These are phyloP conservation scores for Suillus weaverae DNA, from an alignment of 768 basidiomycete species.

Conservation along the genomic window DNA sequence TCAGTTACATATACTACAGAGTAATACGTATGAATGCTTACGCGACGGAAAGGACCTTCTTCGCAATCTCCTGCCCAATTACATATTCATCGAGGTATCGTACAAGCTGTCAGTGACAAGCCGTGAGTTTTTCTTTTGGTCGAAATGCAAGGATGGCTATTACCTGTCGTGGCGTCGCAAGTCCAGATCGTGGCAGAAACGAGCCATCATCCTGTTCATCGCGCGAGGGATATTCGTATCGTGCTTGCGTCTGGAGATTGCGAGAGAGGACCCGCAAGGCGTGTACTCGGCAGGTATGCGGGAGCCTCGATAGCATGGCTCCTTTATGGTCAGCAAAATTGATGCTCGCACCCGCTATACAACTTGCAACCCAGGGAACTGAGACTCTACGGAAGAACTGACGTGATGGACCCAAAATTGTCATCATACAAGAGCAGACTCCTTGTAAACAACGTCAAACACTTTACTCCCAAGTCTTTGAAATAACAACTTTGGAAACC, in stretches of 20 bases:
- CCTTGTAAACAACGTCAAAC: background rate
- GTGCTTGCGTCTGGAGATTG: constrained; percentile 57
- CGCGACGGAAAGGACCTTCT: constrained; percentile 94
- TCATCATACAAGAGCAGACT: background rate
- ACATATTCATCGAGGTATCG: constrained; percentile 88
- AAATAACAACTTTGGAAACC: background rate
- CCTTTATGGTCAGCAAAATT: background rate
- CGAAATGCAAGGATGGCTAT: background rate
- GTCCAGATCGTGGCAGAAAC: constrained; percentile 42
- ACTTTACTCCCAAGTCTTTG: background rate
- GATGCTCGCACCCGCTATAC: background rate
- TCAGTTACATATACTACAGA: constrained; percentile 8
- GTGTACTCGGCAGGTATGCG: constrained; percentile 22
- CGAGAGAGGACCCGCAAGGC: constrained; percentile 33
- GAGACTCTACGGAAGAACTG: background rate
- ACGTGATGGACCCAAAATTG: background rate
- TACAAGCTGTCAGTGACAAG: constrained; percentile 53
- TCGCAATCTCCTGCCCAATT: constrained; percentile 88
- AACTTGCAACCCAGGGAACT: background rate
- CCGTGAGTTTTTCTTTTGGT: constrained; percentile 12
- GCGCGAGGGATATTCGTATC: constrained; percentile 40
- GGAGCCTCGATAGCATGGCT: constrained; percentile 23
- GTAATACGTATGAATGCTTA: constrained; percentile 42
- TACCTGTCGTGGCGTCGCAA: constrained; percentile 63
- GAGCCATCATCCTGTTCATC: constrained; percentile 34